Percentiles rank a stretch among this genome's conserved stretches.
phyloP scores from a whole-genome alignment of 495 filamentous ascomycete genomes.

The Penicillium cataractarum region DNA sequence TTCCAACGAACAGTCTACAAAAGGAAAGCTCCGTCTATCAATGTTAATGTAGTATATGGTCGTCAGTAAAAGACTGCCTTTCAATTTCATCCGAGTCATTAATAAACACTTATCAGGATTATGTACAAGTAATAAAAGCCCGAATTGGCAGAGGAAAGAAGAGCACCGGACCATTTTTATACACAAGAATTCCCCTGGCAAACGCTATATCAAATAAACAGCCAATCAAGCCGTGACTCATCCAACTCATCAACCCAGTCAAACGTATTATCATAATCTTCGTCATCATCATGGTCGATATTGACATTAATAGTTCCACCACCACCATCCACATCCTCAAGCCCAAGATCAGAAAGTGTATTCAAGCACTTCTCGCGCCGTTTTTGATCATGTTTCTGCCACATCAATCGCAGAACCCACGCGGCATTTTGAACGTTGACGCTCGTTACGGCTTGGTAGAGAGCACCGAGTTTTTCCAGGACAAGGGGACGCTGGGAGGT shows the following conservation, averaged over 20 bases:
- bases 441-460: conserved; percentile 47
- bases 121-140: conserved; percentile 20
- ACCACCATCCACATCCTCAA: background rate
- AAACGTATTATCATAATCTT: conserved; percentile 34
- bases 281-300: conserved; percentile 11
- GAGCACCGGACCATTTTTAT: background rate
- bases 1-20: no score
- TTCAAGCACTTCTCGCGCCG: conserved; percentile 17
- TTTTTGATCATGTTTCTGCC: conserved; percentile 47
- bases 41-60: no score
- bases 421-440: conserved; percentile 52
- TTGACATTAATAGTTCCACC: background rate
- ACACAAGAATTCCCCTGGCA: background rate
- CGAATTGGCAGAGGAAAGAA: conserved; percentile 9
- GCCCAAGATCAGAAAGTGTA: conserved; percentile 1
- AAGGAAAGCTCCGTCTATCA: no score
- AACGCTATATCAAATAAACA: conserved; percentile 47
- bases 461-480: conserved; percentile 38
- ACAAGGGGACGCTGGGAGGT: conserved; percentile 39
- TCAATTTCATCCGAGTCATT: background rate
- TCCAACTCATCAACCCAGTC: conserved; percentile 54
- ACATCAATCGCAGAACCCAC: conserved; percentile 52
- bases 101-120: conserved; percentile 7
- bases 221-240: conserved; percentile 48
- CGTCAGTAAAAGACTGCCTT: background rate